Evolutionary conservation across 768 basidiomycete species (phyloP).

Genomic region (Boletus rubropictus): DNA sequence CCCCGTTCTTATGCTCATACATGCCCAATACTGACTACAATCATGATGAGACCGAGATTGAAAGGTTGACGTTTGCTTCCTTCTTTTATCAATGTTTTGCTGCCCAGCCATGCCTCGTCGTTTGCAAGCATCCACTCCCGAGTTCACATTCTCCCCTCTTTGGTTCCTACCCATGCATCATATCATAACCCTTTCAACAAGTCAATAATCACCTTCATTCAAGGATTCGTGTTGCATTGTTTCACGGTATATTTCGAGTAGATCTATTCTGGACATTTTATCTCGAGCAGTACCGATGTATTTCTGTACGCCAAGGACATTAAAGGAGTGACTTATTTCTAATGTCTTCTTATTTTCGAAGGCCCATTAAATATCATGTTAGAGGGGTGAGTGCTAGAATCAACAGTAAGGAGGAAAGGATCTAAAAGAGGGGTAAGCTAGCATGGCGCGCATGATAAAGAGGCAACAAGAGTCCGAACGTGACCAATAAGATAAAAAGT

Average conservation of each 20-base stretch:
- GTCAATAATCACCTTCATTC: slow-evolving; percentile 25
- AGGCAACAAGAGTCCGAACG: slow-evolving; percentile 9
- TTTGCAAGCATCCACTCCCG: slow-evolving; percentile 10
- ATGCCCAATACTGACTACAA: slow-evolving; percentile 21
- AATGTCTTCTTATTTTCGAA: slow-evolving; percentile 7
- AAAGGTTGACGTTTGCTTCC: slow-evolving; percentile 1
- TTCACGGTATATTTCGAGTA: slow-evolving; percentile 33
- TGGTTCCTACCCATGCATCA: slow-evolving; percentile 11
- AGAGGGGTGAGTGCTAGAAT: slow-evolving; percentile 1
- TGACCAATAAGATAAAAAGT: slow-evolving; percentile 6
- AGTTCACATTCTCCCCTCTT: not conserved
- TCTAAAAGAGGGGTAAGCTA: not conserved
- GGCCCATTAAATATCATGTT: not conserved
- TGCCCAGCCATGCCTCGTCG: slow-evolving; percentile 10
- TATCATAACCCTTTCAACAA: slow-evolving; percentile 26
- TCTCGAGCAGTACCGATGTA: slow-evolving; percentile 31
- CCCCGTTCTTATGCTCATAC: slow-evolving; percentile 7
- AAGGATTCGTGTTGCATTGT: slow-evolving; percentile 31
- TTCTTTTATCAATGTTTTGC: slow-evolving; percentile 14
- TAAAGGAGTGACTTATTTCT: slow-evolving; percentile 34
- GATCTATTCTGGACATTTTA: slow-evolving; percentile 32
- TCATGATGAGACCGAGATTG: slow-evolving; percentile 9
- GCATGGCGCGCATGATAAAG: not conserved
- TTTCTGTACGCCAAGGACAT: slow-evolving; percentile 32
- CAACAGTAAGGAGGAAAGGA: not conserved